These are phyloP conservation scores for Lactuca sativa DNA, from an alignment of 129 eudicot species.

Conservation along the genomic window DNA sequence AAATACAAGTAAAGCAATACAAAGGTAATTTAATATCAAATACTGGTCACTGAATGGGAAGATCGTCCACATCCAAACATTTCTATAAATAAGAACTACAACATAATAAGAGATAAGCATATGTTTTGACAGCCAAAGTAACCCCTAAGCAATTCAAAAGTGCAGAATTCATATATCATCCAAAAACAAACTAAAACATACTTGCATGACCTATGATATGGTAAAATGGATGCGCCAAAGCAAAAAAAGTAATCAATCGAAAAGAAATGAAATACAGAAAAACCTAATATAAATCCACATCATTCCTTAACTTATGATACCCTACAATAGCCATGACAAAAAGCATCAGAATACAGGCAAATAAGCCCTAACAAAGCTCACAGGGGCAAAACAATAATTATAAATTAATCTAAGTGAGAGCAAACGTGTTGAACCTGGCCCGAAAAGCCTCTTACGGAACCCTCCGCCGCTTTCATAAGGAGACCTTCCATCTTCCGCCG, in stretches of 20 bases:
- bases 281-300: background rate
- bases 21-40: background rate
- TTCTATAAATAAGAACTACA: too few species aligned
- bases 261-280: too few species aligned
- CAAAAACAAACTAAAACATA: background rate
- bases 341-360: background rate
- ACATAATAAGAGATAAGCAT: too few species aligned
- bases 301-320: too few species aligned
- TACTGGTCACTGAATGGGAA: too few species aligned
- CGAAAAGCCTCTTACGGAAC: slow-evolving; percentile 52
- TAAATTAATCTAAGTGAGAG: slow-evolving; percentile 12
- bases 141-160: background rate
- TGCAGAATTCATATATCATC: background rate
- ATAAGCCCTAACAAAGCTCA: background rate
- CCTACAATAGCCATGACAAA: too few species aligned
- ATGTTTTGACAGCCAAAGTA: too few species aligned
- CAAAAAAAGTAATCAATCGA: background rate
- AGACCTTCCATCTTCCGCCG: slow-evolving; percentile 46
- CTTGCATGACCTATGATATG: background rate
- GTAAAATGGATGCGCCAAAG: background rate
- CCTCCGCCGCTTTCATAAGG: slow-evolving; percentile 30
- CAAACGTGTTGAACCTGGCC: slow-evolving; percentile 43
- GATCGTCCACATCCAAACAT: too few species aligned
- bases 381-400: background rate
- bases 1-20: background rate